Percentiles rank a stretch among this genome's conserved stretches.
Conservation (phyloP, 352 stramenopile genomes). For the Pythium grandisporangium region DNA sequence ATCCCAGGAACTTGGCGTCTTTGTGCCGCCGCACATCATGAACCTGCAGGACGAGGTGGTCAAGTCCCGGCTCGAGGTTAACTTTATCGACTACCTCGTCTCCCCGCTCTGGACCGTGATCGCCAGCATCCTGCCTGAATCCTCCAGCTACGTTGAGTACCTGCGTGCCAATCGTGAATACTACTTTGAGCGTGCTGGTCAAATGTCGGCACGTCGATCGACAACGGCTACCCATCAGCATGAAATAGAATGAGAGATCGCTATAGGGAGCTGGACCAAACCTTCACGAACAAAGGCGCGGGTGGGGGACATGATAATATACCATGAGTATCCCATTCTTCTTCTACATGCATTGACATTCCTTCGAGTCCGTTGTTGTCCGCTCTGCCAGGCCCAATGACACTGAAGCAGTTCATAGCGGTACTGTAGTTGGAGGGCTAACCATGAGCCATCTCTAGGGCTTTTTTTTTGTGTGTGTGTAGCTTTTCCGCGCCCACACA, state of each 20-base stretch:
- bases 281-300: not conserved
- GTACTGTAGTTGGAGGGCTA: no score
- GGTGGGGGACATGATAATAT: no score
- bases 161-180: slow-evolving; percentile 53
- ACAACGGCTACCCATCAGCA: slow-evolving; percentile 15
- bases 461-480: no score
- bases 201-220: slow-evolving; percentile 32
- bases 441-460: no score
- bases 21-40: slow-evolving; percentile 62
- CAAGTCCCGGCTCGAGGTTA: slow-evolving; percentile 61
- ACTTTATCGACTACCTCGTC: slow-evolving; percentile 84
- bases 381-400: no score
- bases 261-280: not conserved
- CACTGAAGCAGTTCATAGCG: no score
- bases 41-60: slow-evolving; percentile 62
- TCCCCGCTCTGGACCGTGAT: slow-evolving; percentile 62
- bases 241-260: not conserved
- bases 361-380: no score
- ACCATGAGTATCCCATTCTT: no score
- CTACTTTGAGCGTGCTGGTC: slow-evolving; percentile 48
- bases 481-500: no score
- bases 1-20: slow-evolving; percentile 43
- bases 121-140: slow-evolving; percentile 40
- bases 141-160: slow-evolving; percentile 33
- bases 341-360: no score